A percentile compares a stretch with the other conserved stretches of the same genome.
Conservation (phyloP, 2,329 filamentous ascomycete species). For the Neofusicoccum umdonicola region DNA sequence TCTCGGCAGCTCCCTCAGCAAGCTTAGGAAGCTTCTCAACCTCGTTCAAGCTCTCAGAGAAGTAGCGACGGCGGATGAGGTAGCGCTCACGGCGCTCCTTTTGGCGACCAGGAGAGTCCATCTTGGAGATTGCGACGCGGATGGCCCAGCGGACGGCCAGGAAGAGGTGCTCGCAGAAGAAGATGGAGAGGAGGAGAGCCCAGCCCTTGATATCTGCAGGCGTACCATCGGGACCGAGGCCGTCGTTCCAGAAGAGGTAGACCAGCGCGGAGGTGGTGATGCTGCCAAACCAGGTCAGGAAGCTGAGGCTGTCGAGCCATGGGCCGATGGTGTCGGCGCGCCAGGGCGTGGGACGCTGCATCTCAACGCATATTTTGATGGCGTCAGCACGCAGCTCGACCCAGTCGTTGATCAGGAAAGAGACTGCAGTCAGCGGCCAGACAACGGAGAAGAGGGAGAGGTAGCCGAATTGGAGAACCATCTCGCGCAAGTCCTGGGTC, state of each 20-base stretch:
- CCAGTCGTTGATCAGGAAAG: constrained; percentile 95
- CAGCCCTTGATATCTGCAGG: constrained; percentile 72
- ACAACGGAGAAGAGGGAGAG: constrained; percentile 87
- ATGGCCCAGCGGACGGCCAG: constrained; percentile 74
- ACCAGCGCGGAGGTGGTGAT: constrained; percentile 84
- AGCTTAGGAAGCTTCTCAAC: constrained; percentile 48
- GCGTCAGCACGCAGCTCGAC: constrained; percentile 90
- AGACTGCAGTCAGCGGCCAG: constrained; percentile 88
- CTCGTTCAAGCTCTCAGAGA: constrained; percentile 69
- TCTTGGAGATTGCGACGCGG: constrained; percentile 68
- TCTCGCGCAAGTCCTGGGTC: constrained; percentile 85
- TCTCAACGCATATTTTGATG: constrained; percentile 87
- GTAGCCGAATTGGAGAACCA: constrained; percentile 88
- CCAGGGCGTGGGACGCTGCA: constrained; percentile 85
- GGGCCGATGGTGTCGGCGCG: constrained; percentile 92
- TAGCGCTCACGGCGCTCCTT: constrained; percentile 82
- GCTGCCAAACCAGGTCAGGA: constrained; percentile 91
- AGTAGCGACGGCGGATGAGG: constrained; percentile 72
- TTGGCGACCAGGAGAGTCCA: constrained; percentile 83
- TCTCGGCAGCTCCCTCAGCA: constrained; percentile 57
- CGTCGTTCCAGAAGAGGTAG: constrained; percentile 72
- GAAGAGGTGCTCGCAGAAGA: constrained; percentile 87
- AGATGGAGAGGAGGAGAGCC: constrained; percentile 76
- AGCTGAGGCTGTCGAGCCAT: constrained; percentile 80
- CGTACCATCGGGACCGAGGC: constrained; percentile 62